Evolutionary conservation across 257 asterid genomes (phyloP).

Genomic region (Solanum paucissectum): DNA sequence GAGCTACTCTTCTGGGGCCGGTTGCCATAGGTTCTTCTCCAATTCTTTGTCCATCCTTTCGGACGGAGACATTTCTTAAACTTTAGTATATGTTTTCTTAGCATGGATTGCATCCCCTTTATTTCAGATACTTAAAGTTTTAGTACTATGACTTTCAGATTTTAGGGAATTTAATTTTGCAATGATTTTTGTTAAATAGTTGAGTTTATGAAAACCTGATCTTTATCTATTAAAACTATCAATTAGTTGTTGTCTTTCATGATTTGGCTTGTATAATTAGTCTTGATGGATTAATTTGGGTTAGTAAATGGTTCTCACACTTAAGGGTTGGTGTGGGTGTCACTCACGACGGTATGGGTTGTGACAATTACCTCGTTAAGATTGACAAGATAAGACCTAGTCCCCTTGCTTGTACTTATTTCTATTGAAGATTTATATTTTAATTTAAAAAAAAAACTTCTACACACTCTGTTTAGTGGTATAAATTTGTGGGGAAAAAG

Average conservation of each 20-base stretch:
- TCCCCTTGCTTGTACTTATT: neutral
- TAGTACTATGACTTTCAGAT: too few relatives aligned
- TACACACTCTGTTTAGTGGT: too few relatives aligned
- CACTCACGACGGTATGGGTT: too few relatives aligned
- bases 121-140: too few relatives aligned
- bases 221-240: neutral
- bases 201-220: neutral
- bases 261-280: neutral
- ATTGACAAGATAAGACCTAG: neutral
- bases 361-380: neutral
- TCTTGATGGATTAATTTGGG: neutral
- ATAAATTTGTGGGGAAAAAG: accelerated
- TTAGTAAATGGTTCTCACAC: neutral
- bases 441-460: neutral
- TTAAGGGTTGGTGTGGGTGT: neutral
- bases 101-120: neutral
- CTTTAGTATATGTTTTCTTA: too few relatives aligned
- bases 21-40: neutral
- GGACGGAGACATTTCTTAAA: neutral
- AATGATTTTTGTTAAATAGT: too few relatives aligned
- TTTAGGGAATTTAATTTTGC: neutral
- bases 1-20: neutral
- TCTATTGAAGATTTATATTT: neutral
- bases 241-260: neutral
- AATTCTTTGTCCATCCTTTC: neutral